phyloP scores from a whole-genome alignment of 2,329 filamentous ascomycete species.

The Sclerotinia glacialis region DNA sequence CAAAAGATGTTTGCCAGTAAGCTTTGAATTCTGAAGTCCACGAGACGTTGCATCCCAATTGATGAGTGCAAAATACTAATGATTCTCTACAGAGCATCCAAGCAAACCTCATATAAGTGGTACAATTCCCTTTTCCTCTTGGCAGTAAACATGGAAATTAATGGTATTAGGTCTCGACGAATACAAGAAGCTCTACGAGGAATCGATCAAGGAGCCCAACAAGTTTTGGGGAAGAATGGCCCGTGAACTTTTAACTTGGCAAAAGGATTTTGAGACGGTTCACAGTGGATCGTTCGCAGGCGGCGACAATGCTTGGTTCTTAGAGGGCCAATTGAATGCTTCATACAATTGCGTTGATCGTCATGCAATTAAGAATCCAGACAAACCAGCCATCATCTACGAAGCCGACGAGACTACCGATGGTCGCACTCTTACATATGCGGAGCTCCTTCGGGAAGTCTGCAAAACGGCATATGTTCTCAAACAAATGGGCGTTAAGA shows the following conservation, averaged over 20 bases:
- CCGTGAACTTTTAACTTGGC: slow-evolving; percentile 86
- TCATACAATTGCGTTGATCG: slow-evolving; percentile 97
- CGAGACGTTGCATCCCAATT: slow-evolving; percentile 7
- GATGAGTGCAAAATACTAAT: slow-evolving; percentile 32
- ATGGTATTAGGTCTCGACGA: slow-evolving; percentile 55
- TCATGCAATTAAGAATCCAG: slow-evolving; percentile 89
- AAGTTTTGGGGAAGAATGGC: slow-evolving; percentile 88
- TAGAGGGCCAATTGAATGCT: slow-evolving; percentile 90
- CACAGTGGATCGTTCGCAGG: slow-evolving; percentile 70
- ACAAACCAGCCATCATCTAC: slow-evolving; percentile 96
- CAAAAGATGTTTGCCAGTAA: slow-evolving; percentile 66
- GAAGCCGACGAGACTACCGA: slow-evolving; percentile 89
- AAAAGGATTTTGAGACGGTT: slow-evolving; percentile 87
- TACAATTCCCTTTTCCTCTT: slow-evolving; percentile 44
- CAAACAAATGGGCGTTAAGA: slow-evolving; percentile 93
- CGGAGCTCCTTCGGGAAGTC: slow-evolving; percentile 89
- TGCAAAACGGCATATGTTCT: slow-evolving; percentile 83
- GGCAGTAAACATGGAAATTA: slow-evolving; percentile 1
- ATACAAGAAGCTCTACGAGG: slow-evolving; percentile 66
- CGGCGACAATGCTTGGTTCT: slow-evolving; percentile 91
- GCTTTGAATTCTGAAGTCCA: slow-evolving; percentile 36
- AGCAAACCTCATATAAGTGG: slow-evolving; percentile 65
- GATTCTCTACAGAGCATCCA: slow-evolving; percentile 57
- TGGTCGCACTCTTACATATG: slow-evolving; percentile 87
- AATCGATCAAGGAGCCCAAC: slow-evolving; percentile 87